Conservation (phyloP, 139 green algal genomes). For the Pedinophyceae sp. region DNA sequence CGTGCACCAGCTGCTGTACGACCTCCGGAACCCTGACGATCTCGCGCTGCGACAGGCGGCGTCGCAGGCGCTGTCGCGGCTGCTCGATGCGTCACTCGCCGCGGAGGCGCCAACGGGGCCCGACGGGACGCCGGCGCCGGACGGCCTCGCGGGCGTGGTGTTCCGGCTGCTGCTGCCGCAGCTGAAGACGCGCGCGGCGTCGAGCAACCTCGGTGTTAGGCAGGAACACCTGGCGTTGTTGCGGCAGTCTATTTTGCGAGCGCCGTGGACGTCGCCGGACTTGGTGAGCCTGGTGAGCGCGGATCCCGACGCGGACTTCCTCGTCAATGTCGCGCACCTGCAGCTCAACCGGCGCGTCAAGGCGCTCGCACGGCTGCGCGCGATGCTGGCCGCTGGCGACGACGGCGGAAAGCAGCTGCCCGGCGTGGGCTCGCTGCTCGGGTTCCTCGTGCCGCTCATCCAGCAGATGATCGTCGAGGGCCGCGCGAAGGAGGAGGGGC, state of each 20-base stretch:
- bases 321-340: conserved; percentile 63
- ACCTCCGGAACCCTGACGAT: conserved; percentile 44
- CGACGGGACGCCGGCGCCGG: conserved; percentile 6
- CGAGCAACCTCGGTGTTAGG: conserved; percentile 34
- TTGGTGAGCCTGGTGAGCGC: conserved; percentile 23
- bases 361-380: conserved; percentile 6
- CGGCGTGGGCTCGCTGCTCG: conserved; percentile 20
- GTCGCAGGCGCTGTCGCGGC: conserved; percentile 19
- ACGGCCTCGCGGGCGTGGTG: conserved; percentile 16
- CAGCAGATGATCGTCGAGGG: conserved; percentile 44
- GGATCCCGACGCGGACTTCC: conserved; percentile 50
- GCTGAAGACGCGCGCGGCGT: conserved; percentile 25
- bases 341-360: conserved; percentile 54
- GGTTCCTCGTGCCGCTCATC: conserved; percentile 47
- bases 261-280: conserved; percentile 32
- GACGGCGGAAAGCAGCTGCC: neutral
- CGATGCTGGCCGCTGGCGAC: neutral
- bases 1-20: conserved; percentile 35
- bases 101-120: conserved; percentile 5
- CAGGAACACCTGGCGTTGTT: conserved; percentile 62
- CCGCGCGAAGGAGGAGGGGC: conserved; percentile 7
- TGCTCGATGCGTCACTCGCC: conserved; percentile 17
- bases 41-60: conserved; percentile 53
- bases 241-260: conserved; percentile 20
- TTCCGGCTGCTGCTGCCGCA: conserved; percentile 36